These are phyloP conservation scores for Davidsoniella neocaledoniae DNA, from an alignment of 2,329 filamentous ascomycete species.

Conservation along the genomic window DNA sequence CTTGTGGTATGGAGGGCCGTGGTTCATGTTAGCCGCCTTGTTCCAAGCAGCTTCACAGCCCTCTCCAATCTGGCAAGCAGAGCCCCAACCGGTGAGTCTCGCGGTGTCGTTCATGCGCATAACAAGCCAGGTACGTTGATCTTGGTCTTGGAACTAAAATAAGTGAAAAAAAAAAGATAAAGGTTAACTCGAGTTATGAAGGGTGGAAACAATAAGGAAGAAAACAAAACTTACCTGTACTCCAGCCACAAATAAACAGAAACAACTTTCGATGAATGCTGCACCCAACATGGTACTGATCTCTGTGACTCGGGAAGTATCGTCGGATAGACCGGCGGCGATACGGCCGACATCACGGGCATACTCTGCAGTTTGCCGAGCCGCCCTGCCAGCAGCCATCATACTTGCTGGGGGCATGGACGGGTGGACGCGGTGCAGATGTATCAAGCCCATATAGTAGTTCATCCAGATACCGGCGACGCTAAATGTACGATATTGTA, in stretches of 20 bases:
- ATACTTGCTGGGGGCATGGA: constrained; percentile 83
- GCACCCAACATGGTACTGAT: constrained; percentile 66
- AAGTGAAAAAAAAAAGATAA: neutral
- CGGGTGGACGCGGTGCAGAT: constrained; percentile 69
- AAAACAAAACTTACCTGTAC: constrained; percentile 39
- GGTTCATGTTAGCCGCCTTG: constrained; percentile 53
- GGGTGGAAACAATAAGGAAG: neutral
- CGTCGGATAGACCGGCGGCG: constrained; percentile 50
- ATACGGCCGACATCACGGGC: constrained; percentile 68
- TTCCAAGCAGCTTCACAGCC: constrained; percentile 78
- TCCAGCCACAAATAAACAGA: constrained; percentile 74
- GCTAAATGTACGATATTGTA: constrained; percentile 73
- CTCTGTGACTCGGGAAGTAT: constrained; percentile 32
- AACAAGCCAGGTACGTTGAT: constrained; percentile 65
- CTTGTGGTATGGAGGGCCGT: constrained; percentile 54
- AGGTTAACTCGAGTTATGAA: neutral
- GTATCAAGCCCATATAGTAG: constrained; percentile 70
- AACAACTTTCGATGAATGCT: constrained; percentile 64
- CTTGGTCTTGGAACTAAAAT: constrained; percentile 47
- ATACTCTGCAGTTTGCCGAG: constrained; percentile 50
- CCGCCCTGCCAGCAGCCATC: constrained; percentile 66
- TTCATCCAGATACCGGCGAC: constrained; percentile 79
- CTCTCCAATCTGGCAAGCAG: constrained; percentile 60
- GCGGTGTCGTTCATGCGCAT: constrained; percentile 58
- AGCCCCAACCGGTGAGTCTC: constrained; percentile 74